Evolutionary conservation across 2,329 filamentous ascomycete species (phyloP).

Genomic region (Colletotrichum siamense): DNA sequence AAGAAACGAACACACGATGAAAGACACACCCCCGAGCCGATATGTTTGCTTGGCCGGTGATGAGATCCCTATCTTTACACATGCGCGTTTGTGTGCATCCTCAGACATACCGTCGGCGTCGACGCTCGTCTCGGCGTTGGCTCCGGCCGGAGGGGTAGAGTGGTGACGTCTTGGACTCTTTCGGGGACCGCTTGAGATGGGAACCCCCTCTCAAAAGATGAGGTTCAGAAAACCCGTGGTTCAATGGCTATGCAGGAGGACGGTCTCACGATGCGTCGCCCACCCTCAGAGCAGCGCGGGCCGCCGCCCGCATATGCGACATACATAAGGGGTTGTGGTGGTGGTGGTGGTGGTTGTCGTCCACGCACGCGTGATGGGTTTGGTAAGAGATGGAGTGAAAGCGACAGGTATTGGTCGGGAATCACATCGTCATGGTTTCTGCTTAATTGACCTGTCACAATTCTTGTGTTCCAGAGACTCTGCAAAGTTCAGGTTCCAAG

Average conservation of each 20-base stretch:
- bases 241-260: neutral
- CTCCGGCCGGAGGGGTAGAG: neutral
- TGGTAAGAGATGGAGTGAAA: neutral
- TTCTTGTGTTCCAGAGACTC: neutral
- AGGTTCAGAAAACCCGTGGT: neutral
- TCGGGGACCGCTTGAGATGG: too few species aligned
- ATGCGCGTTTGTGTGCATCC: neutral
- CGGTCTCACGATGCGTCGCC: neutral
- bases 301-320: neutral
- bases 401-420: neutral
- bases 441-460: neutral
- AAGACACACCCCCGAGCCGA: neutral
- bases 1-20: neutral
- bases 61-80: neutral
- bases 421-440: neutral
- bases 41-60: neutral
- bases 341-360: neutral
- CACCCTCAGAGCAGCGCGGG: neutral
- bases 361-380: neutral
- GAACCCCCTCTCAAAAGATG: neutral
- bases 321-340: neutral
- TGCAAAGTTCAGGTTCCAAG: neutral
- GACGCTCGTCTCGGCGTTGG: neutral
- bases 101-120: neutral
- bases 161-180: neutral